phyloP scores from a whole-genome alignment of 2,329 filamentous ascomycete genomes.

The Pezizomycotina sp. region DNA sequence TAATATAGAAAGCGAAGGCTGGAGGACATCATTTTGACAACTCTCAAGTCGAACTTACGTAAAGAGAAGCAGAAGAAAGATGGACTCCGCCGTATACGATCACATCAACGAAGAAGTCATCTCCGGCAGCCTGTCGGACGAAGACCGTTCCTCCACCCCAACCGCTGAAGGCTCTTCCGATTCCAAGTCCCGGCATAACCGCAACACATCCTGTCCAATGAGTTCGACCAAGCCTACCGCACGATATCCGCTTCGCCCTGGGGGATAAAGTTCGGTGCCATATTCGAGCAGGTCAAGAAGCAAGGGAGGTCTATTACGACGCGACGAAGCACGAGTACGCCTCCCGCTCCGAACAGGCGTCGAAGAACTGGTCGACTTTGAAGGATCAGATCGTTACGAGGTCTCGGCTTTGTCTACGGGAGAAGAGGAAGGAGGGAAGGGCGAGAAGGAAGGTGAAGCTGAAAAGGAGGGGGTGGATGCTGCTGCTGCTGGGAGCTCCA shows the following conservation, averaged over 20 bases:
- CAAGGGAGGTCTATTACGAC: conserved; percentile 85
- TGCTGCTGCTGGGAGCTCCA: conserved; percentile 20
- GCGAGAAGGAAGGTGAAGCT: conserved; percentile 22
- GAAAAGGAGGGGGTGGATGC: conserved; percentile 18
- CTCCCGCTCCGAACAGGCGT: conserved; percentile 63
- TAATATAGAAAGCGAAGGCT: no score
- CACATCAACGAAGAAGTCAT: conserved; percentile 78
- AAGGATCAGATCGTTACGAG: conserved; percentile 51
- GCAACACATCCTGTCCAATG: conserved; percentile 52
- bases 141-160: conserved; percentile 29
- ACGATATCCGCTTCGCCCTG: conserved; percentile 82
- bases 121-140: conserved; percentile 32
- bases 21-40: no score
- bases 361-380: conserved; percentile 59
- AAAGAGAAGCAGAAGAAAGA: no score
- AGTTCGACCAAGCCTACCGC: conserved; percentile 89
- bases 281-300: conserved; percentile 82
- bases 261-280: conserved; percentile 74
- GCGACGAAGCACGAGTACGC: conserved; percentile 67
- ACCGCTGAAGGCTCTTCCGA: conserved; percentile 21
- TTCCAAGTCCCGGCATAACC: conserved; percentile 24
- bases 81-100: conserved; percentile 97
- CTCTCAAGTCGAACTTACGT: no score
- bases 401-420: conserved; percentile 54
- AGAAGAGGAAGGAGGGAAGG: conserved; percentile 30